A percentile compares a stretch with the other conserved stretches of the same genome.
Evolutionary conservation across 2,329 filamentous ascomycete species (phyloP).

Genomic region (Aureobasidium sp.): DNA sequence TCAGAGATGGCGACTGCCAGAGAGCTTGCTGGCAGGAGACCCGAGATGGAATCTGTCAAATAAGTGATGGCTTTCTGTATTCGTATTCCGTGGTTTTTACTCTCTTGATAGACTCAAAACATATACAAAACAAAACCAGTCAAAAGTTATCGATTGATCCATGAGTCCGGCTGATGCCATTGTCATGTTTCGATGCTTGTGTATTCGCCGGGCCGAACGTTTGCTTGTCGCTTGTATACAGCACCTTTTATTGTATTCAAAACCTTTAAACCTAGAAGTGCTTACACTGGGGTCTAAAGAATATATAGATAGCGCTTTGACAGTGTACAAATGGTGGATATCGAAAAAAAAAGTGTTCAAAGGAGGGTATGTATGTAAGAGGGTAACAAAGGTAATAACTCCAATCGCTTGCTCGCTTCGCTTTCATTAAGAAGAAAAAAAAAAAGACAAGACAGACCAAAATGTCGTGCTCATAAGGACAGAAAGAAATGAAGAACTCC

Average conservation of each 20-base stretch:
- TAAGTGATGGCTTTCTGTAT: no score
- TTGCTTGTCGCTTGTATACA: no score
- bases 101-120: no score
- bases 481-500: background rate
- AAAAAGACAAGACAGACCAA: background rate
- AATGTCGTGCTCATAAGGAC: background rate
- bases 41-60: constrained; percentile 20
- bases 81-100: no score
- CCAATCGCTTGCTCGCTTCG: constrained; percentile 15
- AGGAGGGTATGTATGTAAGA: background rate
- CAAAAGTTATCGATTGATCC: no score
- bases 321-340: background rate
- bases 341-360: background rate
- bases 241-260: no score
- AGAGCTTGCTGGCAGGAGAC: constrained; percentile 42
- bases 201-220: no score
- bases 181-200: no score
- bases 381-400: background rate
- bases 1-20: constrained; percentile 68
- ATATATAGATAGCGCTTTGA: constrained; percentile 1
- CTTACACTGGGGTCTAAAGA: no score
- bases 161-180: no score
- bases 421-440: constrained; percentile 9
- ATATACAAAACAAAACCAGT: no score
- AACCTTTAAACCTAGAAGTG: no score